These are phyloP conservation scores for Brasenia schreberi DNA, from an alignment of 164 flowering plant genomes.

Conservation along the genomic window DNA sequence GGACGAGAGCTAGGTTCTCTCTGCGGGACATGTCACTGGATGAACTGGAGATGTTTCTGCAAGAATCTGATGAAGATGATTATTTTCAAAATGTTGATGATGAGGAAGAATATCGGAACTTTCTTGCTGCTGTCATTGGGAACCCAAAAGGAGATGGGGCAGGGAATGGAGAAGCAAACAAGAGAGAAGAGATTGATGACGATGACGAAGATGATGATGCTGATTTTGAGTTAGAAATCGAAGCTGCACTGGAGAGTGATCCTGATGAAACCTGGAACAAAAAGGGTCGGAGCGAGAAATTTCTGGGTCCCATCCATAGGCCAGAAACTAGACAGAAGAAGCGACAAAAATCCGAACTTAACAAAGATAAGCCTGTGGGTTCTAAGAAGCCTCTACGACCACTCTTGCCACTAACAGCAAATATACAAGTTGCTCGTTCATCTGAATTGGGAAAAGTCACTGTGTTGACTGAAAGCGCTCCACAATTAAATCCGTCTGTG, in stretches of 20 bases:
- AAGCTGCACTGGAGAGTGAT: conserved; percentile 89
- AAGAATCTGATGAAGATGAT: conserved; percentile 90
- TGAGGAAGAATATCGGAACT: conserved; percentile 85
- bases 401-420: conserved; percentile 61
- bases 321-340: conserved; percentile 47
- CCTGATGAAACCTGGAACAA: conserved; percentile 32
- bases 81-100: conserved; percentile 82
- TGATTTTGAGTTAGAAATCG: conserved; percentile 92
- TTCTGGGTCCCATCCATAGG: conserved; percentile 31
- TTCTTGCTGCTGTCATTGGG: conserved; percentile 72
- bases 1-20: conserved; percentile 91
- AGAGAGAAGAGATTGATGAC: conserved; percentile 44
- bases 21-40: conserved; percentile 87
- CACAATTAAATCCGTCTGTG: conserved; percentile 9
- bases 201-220: conserved; percentile 70
- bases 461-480: conserved; percentile 8
- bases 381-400: conserved; percentile 53
- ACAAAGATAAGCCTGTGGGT: conserved; percentile 26
- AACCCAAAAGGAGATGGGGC: conserved; percentile 35
- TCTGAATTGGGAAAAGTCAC: conserved; percentile 14
- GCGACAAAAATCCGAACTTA: conserved; percentile 35
- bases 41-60: conserved; percentile 91
- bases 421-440: conserved; percentile 29
- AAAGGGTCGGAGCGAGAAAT: conserved; percentile 14
- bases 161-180: conserved; percentile 22